These are phyloP conservation scores for Aquilaria malaccensis DNA, from an alignment of 345 rosid genomes.

Conservation along the genomic window DNA sequence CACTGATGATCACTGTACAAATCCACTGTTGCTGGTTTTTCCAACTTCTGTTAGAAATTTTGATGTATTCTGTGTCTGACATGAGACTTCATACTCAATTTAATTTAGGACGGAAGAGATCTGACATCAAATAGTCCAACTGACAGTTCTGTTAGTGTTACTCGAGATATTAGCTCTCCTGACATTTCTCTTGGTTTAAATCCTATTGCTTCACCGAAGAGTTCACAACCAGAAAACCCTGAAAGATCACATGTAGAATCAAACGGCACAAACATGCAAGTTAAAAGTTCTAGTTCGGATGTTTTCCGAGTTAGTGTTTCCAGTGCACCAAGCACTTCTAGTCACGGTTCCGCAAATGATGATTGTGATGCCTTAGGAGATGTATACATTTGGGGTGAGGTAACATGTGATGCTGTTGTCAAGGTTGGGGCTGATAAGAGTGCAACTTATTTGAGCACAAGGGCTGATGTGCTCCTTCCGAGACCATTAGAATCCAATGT, in stretches of 20 bases:
- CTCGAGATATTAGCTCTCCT: slow-evolving; percentile 59
- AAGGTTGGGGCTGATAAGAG: slow-evolving; percentile 56
- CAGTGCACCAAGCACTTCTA: slow-evolving; percentile 88
- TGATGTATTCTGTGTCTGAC: background rate
- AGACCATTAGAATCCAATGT: slow-evolving; percentile 74
- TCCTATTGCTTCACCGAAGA: slow-evolving; percentile 46
- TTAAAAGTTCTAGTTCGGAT: slow-evolving; percentile 76
- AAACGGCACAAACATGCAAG: slow-evolving; percentile 77
- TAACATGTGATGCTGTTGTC: slow-evolving; percentile 55
- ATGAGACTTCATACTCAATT: slow-evolving; percentile 12
- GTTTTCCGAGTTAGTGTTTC: slow-evolving; percentile 95
- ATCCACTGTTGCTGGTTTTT: background rate
- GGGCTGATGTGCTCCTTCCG: slow-evolving; percentile 65
- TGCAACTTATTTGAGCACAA: slow-evolving; percentile 43
- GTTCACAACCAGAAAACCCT: slow-evolving; percentile 52
- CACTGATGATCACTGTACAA: background rate
- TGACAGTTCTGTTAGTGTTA: slow-evolving; percentile 65
- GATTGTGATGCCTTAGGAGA: slow-evolving; percentile 96
- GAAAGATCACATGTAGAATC: slow-evolving; percentile 87
- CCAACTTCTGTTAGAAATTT: background rate
- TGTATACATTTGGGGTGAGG: slow-evolving; percentile 97
- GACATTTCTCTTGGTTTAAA: slow-evolving; percentile 48
- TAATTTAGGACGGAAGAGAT: slow-evolving; percentile 80
- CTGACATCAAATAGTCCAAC: slow-evolving; percentile 80
- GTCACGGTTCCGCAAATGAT: slow-evolving; percentile 96